A percentile compares a stretch with the other conserved stretches of the same genome.
Conservation (phyloP, 169 alveolate species). For the Eimeria brunetti region DNA sequence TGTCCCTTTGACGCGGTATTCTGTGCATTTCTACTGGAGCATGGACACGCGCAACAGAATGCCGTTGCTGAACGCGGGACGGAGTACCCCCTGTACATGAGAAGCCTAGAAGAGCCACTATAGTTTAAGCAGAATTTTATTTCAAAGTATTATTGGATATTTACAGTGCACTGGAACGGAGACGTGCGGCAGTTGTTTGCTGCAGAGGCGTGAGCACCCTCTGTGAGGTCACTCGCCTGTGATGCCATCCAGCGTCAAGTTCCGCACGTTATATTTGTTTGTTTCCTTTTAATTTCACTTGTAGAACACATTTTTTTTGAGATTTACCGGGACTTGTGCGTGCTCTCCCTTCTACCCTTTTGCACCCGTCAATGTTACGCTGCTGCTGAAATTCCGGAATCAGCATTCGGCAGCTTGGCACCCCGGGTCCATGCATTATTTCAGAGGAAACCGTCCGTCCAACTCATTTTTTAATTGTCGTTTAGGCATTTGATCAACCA, state of each 20-base stretch:
- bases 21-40: not conserved
- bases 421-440: not conserved
- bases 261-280: not conserved
- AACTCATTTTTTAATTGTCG: not conserved
- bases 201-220: not conserved
- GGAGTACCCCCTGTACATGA: not conserved
- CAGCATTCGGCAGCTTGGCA: not conserved
- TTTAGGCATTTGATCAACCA: not conserved
- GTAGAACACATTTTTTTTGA: not conserved
- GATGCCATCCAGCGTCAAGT: not conserved
- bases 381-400: not conserved
- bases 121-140: not conserved
- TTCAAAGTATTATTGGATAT: not conserved
- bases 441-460: not conserved
- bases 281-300: not conserved
- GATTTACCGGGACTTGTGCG: too few relatives aligned
- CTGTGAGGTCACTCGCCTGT: not conserved
- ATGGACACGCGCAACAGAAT: not conserved
- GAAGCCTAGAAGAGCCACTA: not conserved
- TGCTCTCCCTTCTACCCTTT: not conserved
- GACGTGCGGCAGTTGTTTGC: not conserved
- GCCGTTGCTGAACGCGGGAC: not conserved
- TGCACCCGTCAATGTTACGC: not conserved
- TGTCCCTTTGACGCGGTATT: not conserved
- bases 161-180: not conserved